Conservation (phyloP, 345 rosid species). For the Euphorbia lathyris region DNA sequence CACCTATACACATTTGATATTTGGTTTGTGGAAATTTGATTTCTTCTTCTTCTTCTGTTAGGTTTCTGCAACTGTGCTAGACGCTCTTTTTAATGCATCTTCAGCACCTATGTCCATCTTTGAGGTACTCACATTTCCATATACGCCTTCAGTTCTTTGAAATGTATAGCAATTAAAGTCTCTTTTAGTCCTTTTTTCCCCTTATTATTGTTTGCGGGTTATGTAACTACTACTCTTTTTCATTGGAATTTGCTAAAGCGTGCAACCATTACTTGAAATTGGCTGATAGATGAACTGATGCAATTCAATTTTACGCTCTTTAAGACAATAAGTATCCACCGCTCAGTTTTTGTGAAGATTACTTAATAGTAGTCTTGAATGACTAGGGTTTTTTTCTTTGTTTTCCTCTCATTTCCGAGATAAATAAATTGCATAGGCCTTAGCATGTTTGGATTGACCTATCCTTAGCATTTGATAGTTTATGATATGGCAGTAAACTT, state of each 20-base stretch:
- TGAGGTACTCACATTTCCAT: conserved; percentile 40
- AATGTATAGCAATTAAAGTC: not conserved
- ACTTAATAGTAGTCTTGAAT: not conserved
- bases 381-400: too few species aligned
- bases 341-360: not conserved
- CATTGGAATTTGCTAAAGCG: not conserved
- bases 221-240: not conserved
- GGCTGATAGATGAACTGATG: not conserved
- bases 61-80: conserved; percentile 83
- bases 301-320: not conserved
- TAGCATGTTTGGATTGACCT: too few species aligned
- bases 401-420: too few species aligned
- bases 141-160: not conserved
- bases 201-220: too few species aligned
- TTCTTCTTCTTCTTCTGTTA: conserved; percentile 16
- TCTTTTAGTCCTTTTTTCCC: too few species aligned
- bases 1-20: not conserved
- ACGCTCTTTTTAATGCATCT: conserved; percentile 71
- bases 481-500: not conserved
- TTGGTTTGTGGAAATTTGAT: not conserved
- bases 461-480: too few species aligned
- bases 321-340: too few species aligned
- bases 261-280: not conserved
- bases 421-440: too few species aligned
- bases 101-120: conserved; percentile 57